Evolutionary conservation across 106 monocot species (phyloP).

Genomic region (Allium cepa): DNA sequence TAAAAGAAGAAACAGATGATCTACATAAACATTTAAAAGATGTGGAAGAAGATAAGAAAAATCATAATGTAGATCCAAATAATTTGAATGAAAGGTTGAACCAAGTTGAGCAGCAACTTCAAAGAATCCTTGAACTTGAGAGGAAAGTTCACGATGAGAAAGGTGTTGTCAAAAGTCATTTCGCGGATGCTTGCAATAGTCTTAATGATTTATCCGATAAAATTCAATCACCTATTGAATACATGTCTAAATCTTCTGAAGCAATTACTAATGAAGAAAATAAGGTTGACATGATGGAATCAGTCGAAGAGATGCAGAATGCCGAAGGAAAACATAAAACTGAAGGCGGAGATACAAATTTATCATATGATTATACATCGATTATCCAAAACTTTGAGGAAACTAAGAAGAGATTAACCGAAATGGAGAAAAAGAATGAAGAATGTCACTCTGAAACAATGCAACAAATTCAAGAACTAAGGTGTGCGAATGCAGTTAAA

Average conservation of each 20-base stretch:
- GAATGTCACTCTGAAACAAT: conserved; percentile 34
- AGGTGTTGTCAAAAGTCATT: conserved; percentile 6
- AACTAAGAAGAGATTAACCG: conserved; percentile 43
- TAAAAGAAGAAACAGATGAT: conserved; percentile 23
- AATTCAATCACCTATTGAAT: conserved; percentile 10
- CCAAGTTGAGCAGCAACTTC: conserved; percentile 16
- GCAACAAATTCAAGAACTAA: conserved; percentile 44
- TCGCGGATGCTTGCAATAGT: conserved; percentile 11
- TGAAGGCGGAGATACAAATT: conserved; percentile 10
- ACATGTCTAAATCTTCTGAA: background rate
- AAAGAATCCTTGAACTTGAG: conserved; percentile 20
- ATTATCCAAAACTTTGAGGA: conserved; percentile 74
- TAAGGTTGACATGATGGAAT: no score
- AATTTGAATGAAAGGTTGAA: conserved; percentile 11
- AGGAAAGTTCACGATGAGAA: conserved; percentile 16
- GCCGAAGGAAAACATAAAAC: background rate
- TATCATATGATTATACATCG: conserved; percentile 57
- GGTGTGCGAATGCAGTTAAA: conserved; percentile 39
- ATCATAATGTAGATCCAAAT: conserved; percentile 6
- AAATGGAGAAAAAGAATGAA: conserved; percentile 38
- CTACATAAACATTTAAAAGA: conserved; percentile 14
- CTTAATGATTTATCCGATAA: conserved; percentile 23
- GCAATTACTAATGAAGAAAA: background rate
- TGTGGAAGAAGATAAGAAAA: conserved; percentile 19
- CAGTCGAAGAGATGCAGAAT: background rate